Base-by-base conservation (phyloP, 169 alveolate species). In the Cryptosporidium ubiquitum region DNA sequence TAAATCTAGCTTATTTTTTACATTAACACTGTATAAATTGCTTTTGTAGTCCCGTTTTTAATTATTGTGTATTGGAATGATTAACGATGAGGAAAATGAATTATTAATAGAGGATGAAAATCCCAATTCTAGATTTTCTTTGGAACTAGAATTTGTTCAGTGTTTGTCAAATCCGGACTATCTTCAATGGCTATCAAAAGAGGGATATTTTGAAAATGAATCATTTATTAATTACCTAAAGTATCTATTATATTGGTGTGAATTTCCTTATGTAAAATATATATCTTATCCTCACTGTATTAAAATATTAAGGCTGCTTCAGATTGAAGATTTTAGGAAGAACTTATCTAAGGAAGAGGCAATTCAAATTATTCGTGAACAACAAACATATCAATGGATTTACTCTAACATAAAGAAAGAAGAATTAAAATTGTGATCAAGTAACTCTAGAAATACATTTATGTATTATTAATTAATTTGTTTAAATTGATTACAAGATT, bases 231-330 rank as follows among this genome's bases (percentile, higher is more conserved):
- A 84, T 44, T 86, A 86, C 66, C 51, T 86, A 18, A 49, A 71
- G 26, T 86, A 86, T 74, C 61, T 86, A 60, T 61, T 60, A 26
- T 86, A 86, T 47, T 86, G 86, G 79, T 79, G 84, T 42, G 64
- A 73, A 20, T 70, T 55, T 10, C 91, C 86, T 26, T 86, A 79
- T 61, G 35, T 44, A 16, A 86, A 74, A 31, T 86, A 86, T 44
- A 73, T 86, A 20, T 68, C 75, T 37, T 86, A 86, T 26, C 92
- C 92, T 26, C 85, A 79, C n/a, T 71, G 92, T 31, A 60, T 86
- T n/a, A 86, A 57, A 61, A 47, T 86, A 39, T 23, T 86, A 64
- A 85, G 84, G 39, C 64, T 70, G 5, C 57, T 86, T 12, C 84
- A 86, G 61, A 74, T 40, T 44, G 73, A 47, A 60, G 69, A 60